Conservation (phyloP, 495 filamentous ascomycete species). For the Usnea hakonensis region DNA sequence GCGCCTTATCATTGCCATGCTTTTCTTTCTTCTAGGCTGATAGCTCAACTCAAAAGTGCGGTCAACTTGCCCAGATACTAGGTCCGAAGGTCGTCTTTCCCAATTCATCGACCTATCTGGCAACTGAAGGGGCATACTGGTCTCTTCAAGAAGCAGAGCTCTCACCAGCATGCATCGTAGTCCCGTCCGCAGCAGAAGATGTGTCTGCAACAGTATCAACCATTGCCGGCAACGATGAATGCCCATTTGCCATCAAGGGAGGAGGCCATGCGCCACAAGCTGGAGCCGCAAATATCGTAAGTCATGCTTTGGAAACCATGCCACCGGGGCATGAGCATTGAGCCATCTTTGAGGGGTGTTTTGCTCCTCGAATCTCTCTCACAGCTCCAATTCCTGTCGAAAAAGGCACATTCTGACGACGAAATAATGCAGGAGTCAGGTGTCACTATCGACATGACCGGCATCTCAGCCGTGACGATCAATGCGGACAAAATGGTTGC, state of each 20-base stretch:
- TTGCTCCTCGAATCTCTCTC: neutral
- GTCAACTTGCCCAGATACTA: neutral
- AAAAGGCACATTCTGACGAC: neutral
- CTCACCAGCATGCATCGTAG: slow-evolving; percentile 30
- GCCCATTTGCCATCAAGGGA: slow-evolving; percentile 6
- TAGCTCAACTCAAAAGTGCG: neutral
- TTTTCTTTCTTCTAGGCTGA: neutral
- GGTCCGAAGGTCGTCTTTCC: neutral
- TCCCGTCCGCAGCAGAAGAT: slow-evolving; percentile 25
- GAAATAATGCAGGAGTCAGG: slow-evolving; percentile 15
- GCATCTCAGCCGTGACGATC: slow-evolving; percentile 34
- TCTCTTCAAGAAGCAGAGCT: slow-evolving; percentile 29
- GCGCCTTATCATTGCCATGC: no score
- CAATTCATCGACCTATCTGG: neutral
- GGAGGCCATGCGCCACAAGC: slow-evolving; percentile 20
- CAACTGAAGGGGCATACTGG: slow-evolving; percentile 21
- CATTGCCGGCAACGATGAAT: neutral
- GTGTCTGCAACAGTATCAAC: slow-evolving; percentile 26
- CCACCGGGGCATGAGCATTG: neutral
- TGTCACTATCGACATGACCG: slow-evolving; percentile 27
- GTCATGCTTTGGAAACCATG: neutral
- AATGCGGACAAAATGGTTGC: neutral
- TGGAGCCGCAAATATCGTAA: slow-evolving; percentile 25
- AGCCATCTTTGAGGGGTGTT: neutral
- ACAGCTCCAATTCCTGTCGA: neutral